Base-by-base conservation (phyloP, 2,329 filamentous ascomycete species). In the Drechslera avenae region DNA sequence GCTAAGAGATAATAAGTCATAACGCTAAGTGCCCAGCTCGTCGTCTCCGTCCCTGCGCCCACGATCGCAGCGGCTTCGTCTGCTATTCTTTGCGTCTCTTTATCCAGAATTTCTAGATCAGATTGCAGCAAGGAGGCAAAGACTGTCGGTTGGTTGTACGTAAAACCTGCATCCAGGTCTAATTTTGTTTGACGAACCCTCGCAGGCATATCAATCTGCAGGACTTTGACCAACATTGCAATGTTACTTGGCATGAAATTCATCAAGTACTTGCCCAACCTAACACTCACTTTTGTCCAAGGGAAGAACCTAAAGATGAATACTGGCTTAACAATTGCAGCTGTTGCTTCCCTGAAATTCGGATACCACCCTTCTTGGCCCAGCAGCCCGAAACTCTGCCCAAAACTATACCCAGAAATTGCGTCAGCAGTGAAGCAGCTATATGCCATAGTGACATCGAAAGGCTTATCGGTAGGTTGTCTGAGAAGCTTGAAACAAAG, bases 31-130 rank as follows among this genome's bases (percentile, higher is more conserved):
- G 61, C 59, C 60, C 66, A 66, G 9, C 67, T 64, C 5, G 67
- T 72, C 3, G 70, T 73, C 21, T 71, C 67, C 16, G 70, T 72
- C 9, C 69, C 71, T 2, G 71, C 71, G 21, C 67, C 71, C n/a
- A n/a, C n/a, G 9, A 72, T 49, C 2, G 72, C 57, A 6, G 59
- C 67, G 19, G 60, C 68, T 52, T 73, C 71, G 28, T 72, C 68
- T 1, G 61, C 54, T 4, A 73, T 45, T 9, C 70, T 62, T n/a
- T 62, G 57, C n/a, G 55, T 50, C n/a, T 59, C 58, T 26, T 66
- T 65, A 2, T 65, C 60, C n/a, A 56, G 31, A 2, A 53, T 21
- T 4, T 53, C 47, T 19, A 61, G 39, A 19, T 60, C 56, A 1
- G 56, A 59, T 17, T 55, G 51, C 1, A 66, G 17, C 2, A 66